These are phyloP conservation scores for Cerioporus squamosus DNA, from an alignment of 1,284 basidiomycete species.

Conservation along the genomic window DNA sequence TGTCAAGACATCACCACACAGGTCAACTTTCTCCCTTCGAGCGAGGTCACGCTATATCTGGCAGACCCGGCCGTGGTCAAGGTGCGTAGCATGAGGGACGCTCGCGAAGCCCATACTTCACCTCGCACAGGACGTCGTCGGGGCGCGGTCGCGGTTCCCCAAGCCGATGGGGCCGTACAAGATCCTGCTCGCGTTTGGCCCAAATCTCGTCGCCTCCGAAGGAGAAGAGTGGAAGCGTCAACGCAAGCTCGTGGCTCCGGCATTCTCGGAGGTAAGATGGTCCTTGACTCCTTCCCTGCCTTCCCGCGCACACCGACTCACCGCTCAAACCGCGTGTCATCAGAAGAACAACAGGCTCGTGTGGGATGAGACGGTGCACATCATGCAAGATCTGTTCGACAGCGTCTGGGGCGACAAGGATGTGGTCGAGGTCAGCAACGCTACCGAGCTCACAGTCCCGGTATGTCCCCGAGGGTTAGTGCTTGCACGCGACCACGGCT, in stretches of 20 bases:
- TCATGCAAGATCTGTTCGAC: conserved; percentile 41
- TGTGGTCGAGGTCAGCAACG: conserved; percentile 37
- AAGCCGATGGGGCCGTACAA: conserved; percentile 41
- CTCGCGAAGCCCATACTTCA: neutral
- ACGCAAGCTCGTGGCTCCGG: conserved; percentile 49
- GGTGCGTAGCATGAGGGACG: conserved; percentile 9
- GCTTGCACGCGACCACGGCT: neutral
- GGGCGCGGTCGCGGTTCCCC: conserved; percentile 36
- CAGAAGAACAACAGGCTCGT: conserved; percentile 56
- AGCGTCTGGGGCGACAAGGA: conserved; percentile 39
- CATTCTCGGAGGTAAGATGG: conserved; percentile 43
- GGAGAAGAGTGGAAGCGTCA: conserved; percentile 64
- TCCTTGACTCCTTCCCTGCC: too few species aligned
- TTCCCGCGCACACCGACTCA: too few species aligned
- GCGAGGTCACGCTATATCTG: conserved; percentile 25
- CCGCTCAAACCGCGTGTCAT: neutral
- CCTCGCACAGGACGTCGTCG: conserved; percentile 26
- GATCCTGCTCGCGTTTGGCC: conserved; percentile 45
- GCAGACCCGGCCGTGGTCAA: conserved; percentile 30
- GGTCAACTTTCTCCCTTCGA: conserved; percentile 18
- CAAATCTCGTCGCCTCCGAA: conserved; percentile 61
- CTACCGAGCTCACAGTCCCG: conserved; percentile 47
- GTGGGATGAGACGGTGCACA: conserved; percentile 55
- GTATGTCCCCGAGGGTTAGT: conserved; percentile 36
- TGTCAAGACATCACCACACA: neutral